Conservation (phyloP, 2,329 filamentous ascomycete genomes). For the Fusarium tricinctum region DNA sequence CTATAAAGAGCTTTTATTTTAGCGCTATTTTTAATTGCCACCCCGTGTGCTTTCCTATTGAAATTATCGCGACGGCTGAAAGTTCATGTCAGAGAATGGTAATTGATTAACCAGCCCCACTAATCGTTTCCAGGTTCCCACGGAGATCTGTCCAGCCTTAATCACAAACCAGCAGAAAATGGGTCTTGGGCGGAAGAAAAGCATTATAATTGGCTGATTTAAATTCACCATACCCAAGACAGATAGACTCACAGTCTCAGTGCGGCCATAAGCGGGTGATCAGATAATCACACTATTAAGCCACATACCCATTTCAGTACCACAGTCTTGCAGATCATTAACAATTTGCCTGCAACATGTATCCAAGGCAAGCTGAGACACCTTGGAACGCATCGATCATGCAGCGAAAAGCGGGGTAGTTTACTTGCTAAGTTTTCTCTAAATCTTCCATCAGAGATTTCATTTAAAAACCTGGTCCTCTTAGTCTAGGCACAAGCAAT, state of each 20-base stretch:
- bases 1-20: background rate
- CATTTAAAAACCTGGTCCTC: background rate
- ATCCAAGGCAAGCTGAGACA: background rate
- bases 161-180: background rate
- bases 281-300: background rate
- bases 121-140: background rate
- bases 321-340: background rate
- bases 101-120: background rate
- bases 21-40: too few relatives aligned
- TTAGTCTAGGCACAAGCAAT: background rate
- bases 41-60: too few relatives aligned
- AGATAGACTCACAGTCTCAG: background rate
- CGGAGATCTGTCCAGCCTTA: background rate
- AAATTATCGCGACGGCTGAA: background rate
- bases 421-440: background rate
- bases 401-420: background rate
- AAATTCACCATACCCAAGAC: background rate
- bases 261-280: background rate
- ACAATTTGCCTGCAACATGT: background rate
- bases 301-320: slow-evolving; percentile 1
- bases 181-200: background rate
- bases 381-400: background rate
- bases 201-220: background rate
- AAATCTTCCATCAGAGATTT: too few relatives aligned
- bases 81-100: background rate